Evolutionary conservation across 148 eudicot genomes (phyloP).

Genomic region (Tetragonia tetragonoides): DNA sequence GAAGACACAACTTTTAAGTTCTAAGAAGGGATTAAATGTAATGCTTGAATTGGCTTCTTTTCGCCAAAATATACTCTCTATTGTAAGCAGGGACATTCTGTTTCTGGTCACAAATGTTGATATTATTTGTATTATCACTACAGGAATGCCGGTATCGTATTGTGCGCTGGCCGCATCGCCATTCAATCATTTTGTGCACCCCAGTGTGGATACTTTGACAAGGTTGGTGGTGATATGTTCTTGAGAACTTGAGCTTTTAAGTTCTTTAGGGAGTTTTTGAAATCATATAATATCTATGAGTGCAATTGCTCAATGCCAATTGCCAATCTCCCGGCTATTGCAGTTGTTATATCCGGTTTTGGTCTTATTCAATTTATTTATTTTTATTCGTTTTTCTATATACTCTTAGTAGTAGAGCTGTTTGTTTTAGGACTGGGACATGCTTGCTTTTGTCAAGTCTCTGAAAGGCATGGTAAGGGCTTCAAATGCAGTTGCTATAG

Average conservation of each 20-base stretch:
- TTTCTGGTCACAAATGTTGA: background rate
- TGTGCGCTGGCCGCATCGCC: constrained; percentile 71
- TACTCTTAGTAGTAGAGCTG: background rate
- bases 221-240: constrained; percentile 40
- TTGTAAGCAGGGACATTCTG: constrained; percentile 4
- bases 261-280: background rate
- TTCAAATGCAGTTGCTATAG: constrained; percentile 77
- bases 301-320: background rate
- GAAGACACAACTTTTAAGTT: background rate
- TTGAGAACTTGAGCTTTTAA: background rate
- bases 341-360: background rate
- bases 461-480: constrained; percentile 67
- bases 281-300: background rate
- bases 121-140: constrained; percentile 7
- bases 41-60: no score
- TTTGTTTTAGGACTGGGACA: constrained; percentile 73
- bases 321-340: no score
- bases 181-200: constrained; percentile 91
- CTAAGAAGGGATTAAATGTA: no score
- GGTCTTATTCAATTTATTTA: background rate
- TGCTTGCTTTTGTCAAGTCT: constrained; percentile 81
- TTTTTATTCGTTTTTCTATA: background rate
- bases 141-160: constrained; percentile 45
- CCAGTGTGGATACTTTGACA: constrained; percentile 73
- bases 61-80: no score